Base-by-base conservation (phyloP, 192 early-diverging fungal genomes). In the Podila horticola region DNA sequence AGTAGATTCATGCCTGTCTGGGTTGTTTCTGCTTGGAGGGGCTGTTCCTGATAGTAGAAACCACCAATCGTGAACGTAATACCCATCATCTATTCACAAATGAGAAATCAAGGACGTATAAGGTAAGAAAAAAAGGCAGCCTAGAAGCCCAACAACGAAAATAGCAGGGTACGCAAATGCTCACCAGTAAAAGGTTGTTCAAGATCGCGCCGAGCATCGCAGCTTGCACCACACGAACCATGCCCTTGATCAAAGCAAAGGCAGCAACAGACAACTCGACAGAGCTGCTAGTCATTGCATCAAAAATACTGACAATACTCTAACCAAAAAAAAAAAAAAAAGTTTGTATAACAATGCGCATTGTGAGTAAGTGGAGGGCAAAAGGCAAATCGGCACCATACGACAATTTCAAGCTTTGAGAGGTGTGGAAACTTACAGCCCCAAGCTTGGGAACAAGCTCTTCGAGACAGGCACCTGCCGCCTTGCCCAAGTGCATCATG, bases 181-280 rank as follows among this genome's bases (percentile, higher is more conserved):
- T 34, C 8, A 98, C 95, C 50, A 97, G 82, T 30, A 97, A 79
- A 62, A 97, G 64, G 77, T 98, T 97, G 69, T 92, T 93, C 26
- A 97, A 84, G 67, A 97, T 94, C 8, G 94, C 95, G 28, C 97
- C 97, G 0, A 97, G 30, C 86, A 90, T 52, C 34, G 71, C 36
- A 79, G 74, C 86, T 82, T 94, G 91, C 28, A 94, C 91, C 24
- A 92, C 88, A 36, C 88, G 83, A 33, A 91, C 84, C 36, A 89
- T 82, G 12, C 89, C 90, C 34, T 92, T 74, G 10, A 84, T 86
- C 24, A 94, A 76, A 24, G 92, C 92, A 58, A 92, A 87, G 11
- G 91, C 84, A 87, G 85, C 31, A 86, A 86, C 62, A 95, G 87
- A 22, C 83, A 94, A 82, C 82, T 95, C 94, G 0, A 97, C 94